Evolutionary conservation across 1,139 yeast genomes (phyloP).

Genomic region (Lodderomyces metapsilosis): DNA sequence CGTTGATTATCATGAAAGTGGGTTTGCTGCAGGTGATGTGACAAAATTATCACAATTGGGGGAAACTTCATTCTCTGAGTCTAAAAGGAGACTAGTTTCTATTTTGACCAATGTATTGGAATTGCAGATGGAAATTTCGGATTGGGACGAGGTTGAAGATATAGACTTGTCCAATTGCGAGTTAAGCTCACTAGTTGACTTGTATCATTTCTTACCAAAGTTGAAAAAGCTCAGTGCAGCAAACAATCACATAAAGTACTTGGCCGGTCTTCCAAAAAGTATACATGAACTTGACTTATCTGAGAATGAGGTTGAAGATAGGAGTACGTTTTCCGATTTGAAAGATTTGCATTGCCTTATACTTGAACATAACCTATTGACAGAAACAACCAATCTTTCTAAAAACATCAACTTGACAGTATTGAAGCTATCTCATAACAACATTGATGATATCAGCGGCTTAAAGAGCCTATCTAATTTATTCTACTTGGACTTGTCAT

Average conservation of each 20-base stretch:
- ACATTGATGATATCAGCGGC: slow-evolving; percentile 34
- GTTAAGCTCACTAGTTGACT: slow-evolving; percentile 43
- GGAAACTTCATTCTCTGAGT: slow-evolving; percentile 51
- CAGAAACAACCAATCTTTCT: slow-evolving; percentile 29
- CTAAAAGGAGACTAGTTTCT: slow-evolving; percentile 44
- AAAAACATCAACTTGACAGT: slow-evolving; percentile 38
- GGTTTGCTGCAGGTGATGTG: slow-evolving; percentile 23
- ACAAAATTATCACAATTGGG: slow-evolving; percentile 43
- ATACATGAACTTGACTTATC: slow-evolving; percentile 38
- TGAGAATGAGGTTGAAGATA: slow-evolving; percentile 38
- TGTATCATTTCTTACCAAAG: slow-evolving; percentile 45
- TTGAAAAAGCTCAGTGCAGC: slow-evolving; percentile 40
- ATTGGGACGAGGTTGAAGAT: slow-evolving; percentile 45
- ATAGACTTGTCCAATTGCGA: slow-evolving; percentile 32
- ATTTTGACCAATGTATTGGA: slow-evolving; percentile 47
- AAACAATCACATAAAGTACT: slow-evolving; percentile 40
- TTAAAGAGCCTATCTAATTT: slow-evolving; percentile 42
- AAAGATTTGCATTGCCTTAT: slow-evolving; percentile 45
- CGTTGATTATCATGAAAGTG: not conserved
- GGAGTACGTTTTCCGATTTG: slow-evolving; percentile 41
- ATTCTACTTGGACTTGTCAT: slow-evolving; percentile 38
- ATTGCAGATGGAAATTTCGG: slow-evolving; percentile 22
- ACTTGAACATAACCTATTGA: slow-evolving; percentile 37
- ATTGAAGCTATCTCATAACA: slow-evolving; percentile 33
- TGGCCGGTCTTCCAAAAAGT: slow-evolving; percentile 46